phyloP scores from a whole-genome alignment of 495 filamentous ascomycete species.

The Aspergillus steynii region DNA sequence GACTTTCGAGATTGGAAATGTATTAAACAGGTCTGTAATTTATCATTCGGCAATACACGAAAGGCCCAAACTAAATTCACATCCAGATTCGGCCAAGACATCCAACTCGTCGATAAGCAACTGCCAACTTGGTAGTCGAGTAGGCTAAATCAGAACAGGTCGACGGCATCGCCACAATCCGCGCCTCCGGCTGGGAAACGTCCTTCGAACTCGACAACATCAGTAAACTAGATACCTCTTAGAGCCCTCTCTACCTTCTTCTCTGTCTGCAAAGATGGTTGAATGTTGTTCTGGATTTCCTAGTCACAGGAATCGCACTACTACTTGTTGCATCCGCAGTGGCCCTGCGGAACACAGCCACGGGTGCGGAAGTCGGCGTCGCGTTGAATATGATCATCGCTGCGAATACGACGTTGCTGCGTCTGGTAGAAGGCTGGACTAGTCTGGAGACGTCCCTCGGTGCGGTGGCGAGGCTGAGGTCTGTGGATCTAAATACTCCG shows the following conservation, averaged over 20 bases:
- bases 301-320: slow-evolving; percentile 43
- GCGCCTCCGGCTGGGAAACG: slow-evolving; percentile 46
- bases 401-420: slow-evolving; percentile 27
- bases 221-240: neutral
- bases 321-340: neutral
- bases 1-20: neutral
- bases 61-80: too few relatives aligned
- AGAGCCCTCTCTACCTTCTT: slow-evolving; percentile 49
- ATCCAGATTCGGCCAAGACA: neutral
- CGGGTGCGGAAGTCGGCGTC: slow-evolving; percentile 35
- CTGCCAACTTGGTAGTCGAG: neutral
- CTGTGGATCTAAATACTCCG: neutral
- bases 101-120: slow-evolving; percentile 13
- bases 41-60: too few relatives aligned
- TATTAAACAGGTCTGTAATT: neutral
- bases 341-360: slow-evolving; percentile 18
- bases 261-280: slow-evolving; percentile 57
- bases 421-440: slow-evolving; percentile 38
- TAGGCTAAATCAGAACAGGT: slow-evolving; percentile 8
- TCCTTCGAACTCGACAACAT: slow-evolving; percentile 30
- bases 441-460: slow-evolving; percentile 33
- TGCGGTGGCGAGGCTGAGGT: neutral
- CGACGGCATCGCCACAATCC: slow-evolving; percentile 49
- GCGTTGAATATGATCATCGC: slow-evolving; percentile 26
- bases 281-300: slow-evolving; percentile 44